Evolutionary conservation across 2,329 filamentous ascomycete species (phyloP).

Genomic region (Purpureocillium takamizusanense): DNA sequence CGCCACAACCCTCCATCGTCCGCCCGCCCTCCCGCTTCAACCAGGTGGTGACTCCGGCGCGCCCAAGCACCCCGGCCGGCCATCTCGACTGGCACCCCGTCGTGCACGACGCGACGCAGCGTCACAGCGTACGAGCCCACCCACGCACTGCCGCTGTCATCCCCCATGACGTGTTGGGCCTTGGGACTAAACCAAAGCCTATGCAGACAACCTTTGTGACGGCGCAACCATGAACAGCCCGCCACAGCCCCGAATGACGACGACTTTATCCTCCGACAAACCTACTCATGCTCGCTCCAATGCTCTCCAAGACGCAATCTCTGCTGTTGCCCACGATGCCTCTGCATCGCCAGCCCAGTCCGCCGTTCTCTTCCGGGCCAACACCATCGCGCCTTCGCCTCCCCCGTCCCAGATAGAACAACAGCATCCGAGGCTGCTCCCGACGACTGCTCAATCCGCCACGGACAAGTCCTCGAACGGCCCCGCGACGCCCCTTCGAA

Average conservation of each 20-base stretch:
- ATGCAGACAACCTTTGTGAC: conserved; percentile 2
- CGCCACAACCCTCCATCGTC: conserved; percentile 5
- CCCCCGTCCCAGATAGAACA: conserved; percentile 9
- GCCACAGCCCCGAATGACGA: conserved; percentile 15
- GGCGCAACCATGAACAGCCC: conserved; percentile 21
- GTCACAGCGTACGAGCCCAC: too few relatives aligned
- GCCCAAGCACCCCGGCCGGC: neutral
- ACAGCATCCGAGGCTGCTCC: neutral
- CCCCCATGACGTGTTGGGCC: neutral
- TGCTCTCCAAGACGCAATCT: neutral
- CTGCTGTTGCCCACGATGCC: conserved; percentile 1
- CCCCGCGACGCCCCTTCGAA: conserved; percentile 20
- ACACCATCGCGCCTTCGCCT: conserved; percentile 25
- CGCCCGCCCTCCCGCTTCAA: conserved; percentile 1
- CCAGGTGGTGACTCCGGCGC: too few relatives aligned
- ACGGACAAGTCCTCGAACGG: conserved; percentile 3
- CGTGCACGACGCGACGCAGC: too few relatives aligned
- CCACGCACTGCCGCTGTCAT: too few relatives aligned
- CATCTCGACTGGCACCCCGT: too few relatives aligned
- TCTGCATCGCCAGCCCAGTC: conserved; percentile 11
- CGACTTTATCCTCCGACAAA: conserved; percentile 15
- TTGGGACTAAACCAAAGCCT: neutral
- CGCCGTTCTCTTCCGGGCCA: conserved; percentile 15
- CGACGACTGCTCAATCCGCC: conserved; percentile 6
- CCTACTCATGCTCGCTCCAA: conserved; percentile 1